Percentiles rank a stretch among this genome's conserved stretches.
phyloP scores from a whole-genome alignment of 176 grass and related monocot genomes.

The Thalia dealbata region DNA sequence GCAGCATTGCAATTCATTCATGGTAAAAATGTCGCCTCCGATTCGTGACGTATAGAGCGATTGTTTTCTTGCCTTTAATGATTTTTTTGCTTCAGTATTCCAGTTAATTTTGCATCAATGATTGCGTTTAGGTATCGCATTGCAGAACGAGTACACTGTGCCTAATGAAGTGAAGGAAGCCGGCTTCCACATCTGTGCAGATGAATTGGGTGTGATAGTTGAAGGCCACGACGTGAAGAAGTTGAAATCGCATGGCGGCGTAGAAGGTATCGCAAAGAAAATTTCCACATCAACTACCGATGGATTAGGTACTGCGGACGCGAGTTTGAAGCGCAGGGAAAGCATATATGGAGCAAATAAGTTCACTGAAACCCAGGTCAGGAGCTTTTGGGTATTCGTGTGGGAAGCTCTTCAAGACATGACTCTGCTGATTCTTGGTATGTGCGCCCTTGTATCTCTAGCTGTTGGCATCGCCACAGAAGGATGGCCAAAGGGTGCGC shows the following conservation, averaged over 20 bases:
- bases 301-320: slow-evolving; percentile 28
- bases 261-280: slow-evolving; percentile 42
- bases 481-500: slow-evolving; percentile 89
- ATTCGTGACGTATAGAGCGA: not conserved
- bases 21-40: slow-evolving; percentile 23
- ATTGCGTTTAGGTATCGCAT: slow-evolving; percentile 42
- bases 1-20: slow-evolving; percentile 86
- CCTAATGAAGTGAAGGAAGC: slow-evolving; percentile 50
- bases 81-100: not conserved
- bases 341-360: slow-evolving; percentile 67
- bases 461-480: slow-evolving; percentile 71
- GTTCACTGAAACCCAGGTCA: slow-evolving; percentile 52
- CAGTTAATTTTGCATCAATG: slow-evolving; percentile 1
- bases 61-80: not conserved
- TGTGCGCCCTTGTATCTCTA: slow-evolving; percentile 59
- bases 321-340: slow-evolving; percentile 25
- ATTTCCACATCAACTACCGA: slow-evolving; percentile 56
- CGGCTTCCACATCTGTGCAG: slow-evolving; percentile 68
- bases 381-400: slow-evolving; percentile 81
- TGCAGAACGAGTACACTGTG: slow-evolving; percentile 54
- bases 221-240: slow-evolving; percentile 87
- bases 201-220: slow-evolving; percentile 66
- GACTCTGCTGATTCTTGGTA: slow-evolving; percentile 82
- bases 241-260: slow-evolving; percentile 49
- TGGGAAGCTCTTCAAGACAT: slow-evolving; percentile 93